Evolutionary conservation across 2,329 filamentous ascomycete species (phyloP).

Genomic region (Cladophialophora exuberans): DNA sequence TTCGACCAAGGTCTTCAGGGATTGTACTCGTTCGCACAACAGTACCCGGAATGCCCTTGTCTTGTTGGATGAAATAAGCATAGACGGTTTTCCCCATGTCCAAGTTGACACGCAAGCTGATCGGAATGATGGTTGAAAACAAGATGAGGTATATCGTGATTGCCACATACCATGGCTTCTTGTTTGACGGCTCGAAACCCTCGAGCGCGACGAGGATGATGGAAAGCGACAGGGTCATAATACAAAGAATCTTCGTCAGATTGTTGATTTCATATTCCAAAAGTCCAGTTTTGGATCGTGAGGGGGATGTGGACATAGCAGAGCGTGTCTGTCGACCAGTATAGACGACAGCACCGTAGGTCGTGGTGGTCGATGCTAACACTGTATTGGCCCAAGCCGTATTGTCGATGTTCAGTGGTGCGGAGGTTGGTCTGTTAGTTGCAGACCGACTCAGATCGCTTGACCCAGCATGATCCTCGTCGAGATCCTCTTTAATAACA

Average conservation of each 20-base stretch:
- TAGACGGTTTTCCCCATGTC: conserved; percentile 98
- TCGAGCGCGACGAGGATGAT: conserved; percentile 86
- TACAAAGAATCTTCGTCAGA: conserved; percentile 92
- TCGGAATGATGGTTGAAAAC: conserved; percentile 98
- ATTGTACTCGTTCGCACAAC: conserved; percentile 97
- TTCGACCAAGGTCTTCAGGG: conserved; percentile 90
- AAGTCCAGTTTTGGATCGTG: conserved; percentile 89
- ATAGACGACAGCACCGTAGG: conserved; percentile 88
- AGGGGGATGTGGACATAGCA: conserved; percentile 87
- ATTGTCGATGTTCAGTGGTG: conserved; percentile 88
- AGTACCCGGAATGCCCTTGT: conserved; percentile 85
- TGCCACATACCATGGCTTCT: conserved; percentile 82
- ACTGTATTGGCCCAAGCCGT: conserved; percentile 99
- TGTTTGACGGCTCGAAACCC: conserved; percentile 65
- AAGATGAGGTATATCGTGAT: conserved; percentile 98
- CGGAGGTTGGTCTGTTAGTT: conserved; percentile 48
- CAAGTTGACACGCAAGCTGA: conserved; percentile 92
- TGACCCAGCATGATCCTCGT: conserved; percentile 9
- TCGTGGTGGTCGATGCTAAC: conserved; percentile 87
- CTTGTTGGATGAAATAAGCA: conserved; percentile 90
- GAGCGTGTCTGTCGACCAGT: conserved; percentile 93
- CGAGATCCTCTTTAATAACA: conserved; percentile 39
- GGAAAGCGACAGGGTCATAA: conserved; percentile 82
- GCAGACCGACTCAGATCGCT: conserved; percentile 20
- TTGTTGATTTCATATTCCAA: conserved; percentile 97